A percentile compares a stretch with the other conserved stretches of the same genome.
Evolutionary conservation across 169 alveolate genomes (phyloP).

Genomic region (Plasmodium berghei): DNA sequence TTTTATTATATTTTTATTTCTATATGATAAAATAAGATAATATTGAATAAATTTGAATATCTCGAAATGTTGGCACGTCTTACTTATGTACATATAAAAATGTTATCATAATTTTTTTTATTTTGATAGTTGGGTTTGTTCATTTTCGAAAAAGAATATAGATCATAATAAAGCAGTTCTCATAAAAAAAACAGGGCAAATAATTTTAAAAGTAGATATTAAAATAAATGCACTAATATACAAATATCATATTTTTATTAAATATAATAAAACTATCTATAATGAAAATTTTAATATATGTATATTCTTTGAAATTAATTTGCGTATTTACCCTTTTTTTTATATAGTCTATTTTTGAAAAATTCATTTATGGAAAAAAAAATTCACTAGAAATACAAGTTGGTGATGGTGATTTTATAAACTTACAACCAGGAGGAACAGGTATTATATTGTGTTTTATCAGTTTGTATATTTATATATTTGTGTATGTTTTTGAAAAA

Average conservation of each 20-base stretch:
- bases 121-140: slow-evolving; percentile 81
- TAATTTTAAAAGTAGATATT: slow-evolving; percentile 77
- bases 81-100: neutral
- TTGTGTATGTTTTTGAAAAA: neutral
- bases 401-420: slow-evolving; percentile 52
- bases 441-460: neutral
- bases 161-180: slow-evolving; percentile 80
- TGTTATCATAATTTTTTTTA: neutral
- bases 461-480: neutral
- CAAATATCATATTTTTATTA: slow-evolving; percentile 43
- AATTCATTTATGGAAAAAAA: slow-evolving; percentile 47
- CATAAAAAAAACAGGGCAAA: slow-evolving; percentile 81
- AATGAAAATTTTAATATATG: slow-evolving; percentile 16
- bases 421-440: slow-evolving; percentile 66
- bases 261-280: slow-evolving; percentile 79
- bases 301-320: slow-evolving; percentile 43
- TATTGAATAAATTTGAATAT: neutral
- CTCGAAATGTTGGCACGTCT: neutral
- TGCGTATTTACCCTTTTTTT: neutral
- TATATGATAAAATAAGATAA: neutral
- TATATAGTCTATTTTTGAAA: slow-evolving; percentile 67
- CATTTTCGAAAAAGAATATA: slow-evolving; percentile 84
- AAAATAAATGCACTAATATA: neutral
- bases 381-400: slow-evolving; percentile 25
- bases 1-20: neutral